These are phyloP conservation scores for Boletus rubescentipes DNA, from an alignment of 768 basidiomycete genomes.

Conservation along the genomic window DNA sequence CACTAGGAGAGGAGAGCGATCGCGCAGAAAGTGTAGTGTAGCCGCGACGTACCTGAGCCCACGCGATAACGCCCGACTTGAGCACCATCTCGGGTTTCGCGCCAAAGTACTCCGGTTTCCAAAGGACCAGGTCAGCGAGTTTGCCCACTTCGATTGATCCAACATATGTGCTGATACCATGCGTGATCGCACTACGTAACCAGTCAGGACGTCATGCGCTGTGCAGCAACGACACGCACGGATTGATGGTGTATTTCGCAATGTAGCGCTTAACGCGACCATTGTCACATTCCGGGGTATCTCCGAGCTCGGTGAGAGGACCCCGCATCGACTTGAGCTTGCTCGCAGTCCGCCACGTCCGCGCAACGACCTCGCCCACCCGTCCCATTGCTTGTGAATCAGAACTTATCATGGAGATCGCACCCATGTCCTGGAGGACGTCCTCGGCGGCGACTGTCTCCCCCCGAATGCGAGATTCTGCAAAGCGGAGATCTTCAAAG, in stretches of 20 bases:
- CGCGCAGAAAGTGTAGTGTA: too few species aligned
- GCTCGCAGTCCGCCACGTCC: constrained; percentile 97
- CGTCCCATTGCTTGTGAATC: constrained; percentile 99
- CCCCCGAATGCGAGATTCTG: constrained; percentile 93
- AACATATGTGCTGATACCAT: constrained; percentile 85
- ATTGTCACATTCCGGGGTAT: constrained; percentile 55
- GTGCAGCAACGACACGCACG: constrained; percentile 50
- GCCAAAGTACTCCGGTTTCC: constrained; percentile 94
- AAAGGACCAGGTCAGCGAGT: constrained; percentile 91
- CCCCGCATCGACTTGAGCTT: constrained; percentile 87
- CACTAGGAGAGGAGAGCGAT: too few species aligned
- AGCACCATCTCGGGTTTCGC: constrained; percentile 90
- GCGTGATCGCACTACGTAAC: constrained; percentile 70
- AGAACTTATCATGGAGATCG: constrained; percentile 95
- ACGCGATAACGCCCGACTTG: constrained; percentile 92
- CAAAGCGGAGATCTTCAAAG: constrained; percentile 92
- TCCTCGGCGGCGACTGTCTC: constrained; percentile 99
- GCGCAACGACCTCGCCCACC: constrained; percentile 88
- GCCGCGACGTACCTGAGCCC: constrained; percentile 80
- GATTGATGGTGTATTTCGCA: constrained; percentile 96
- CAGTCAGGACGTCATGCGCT: background rate
- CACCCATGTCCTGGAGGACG: constrained; percentile 87
- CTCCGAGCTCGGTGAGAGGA: constrained; percentile 62
- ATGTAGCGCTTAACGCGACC: constrained; percentile 92
- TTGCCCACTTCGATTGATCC: constrained; percentile 80